Evolutionary conservation across 2,329 filamentous ascomycete species (phyloP).

Genomic region (Pseudogymnoascus sp.): DNA sequence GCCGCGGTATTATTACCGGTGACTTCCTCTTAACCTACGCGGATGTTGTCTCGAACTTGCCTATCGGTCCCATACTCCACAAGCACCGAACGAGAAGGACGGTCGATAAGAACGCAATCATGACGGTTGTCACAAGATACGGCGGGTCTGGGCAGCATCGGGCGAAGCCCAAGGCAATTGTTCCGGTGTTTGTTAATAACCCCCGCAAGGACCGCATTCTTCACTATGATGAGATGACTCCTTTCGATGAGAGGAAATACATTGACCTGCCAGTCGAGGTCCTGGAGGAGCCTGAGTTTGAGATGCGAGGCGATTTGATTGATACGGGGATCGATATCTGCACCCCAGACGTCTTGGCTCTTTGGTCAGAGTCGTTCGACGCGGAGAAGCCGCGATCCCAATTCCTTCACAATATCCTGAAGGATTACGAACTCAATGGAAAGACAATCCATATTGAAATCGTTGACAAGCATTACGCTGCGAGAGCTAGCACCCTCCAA

Average conservation of each 20-base stretch:
- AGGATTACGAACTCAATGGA: slow-evolving; percentile 94
- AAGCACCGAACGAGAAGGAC: slow-evolving; percentile 73
- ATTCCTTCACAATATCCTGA: slow-evolving; percentile 85
- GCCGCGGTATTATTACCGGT: slow-evolving; percentile 72
- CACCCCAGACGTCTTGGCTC: slow-evolving; percentile 84
- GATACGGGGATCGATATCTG: slow-evolving; percentile 97
- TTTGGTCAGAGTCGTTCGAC: slow-evolving; percentile 98
- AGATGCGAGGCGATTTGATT: slow-evolving; percentile 81
- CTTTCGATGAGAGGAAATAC: slow-evolving; percentile 55
- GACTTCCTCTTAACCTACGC: slow-evolving; percentile 93
- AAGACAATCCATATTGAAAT: slow-evolving; percentile 95
- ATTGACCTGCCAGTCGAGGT: slow-evolving; percentile 71
- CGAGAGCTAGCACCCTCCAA: slow-evolving; percentile 75
- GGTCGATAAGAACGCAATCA: slow-evolving; percentile 88
- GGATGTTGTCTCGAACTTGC: slow-evolving; percentile 83
- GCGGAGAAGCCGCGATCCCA: slow-evolving; percentile 84
- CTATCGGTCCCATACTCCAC: slow-evolving; percentile 69
- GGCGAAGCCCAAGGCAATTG: slow-evolving; percentile 66
- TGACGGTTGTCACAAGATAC: slow-evolving; percentile 88
- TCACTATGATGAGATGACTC: slow-evolving; percentile 87
- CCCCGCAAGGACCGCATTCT: slow-evolving; percentile 71
- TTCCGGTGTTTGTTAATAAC: slow-evolving; percentile 81
- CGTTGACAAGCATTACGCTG: slow-evolving; percentile 73
- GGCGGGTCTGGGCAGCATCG: slow-evolving; percentile 62
- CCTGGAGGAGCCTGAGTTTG: slow-evolving; percentile 55